Base-by-base conservation (phyloP, 108 stramenopile species). In the Skeletonema grethae region DNA sequence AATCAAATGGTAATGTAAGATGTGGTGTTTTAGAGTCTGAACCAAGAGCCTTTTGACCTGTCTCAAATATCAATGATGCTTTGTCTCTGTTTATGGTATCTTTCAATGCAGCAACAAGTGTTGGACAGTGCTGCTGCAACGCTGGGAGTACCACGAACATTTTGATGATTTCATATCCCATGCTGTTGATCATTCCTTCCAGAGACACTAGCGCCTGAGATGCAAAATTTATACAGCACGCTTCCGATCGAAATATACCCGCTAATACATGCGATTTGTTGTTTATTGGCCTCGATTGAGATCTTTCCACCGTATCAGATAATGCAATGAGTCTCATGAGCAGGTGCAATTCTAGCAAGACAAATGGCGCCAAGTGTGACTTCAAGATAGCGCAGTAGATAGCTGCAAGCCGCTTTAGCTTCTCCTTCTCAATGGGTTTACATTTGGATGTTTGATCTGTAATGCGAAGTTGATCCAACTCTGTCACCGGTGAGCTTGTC, bases 1-100 rank as follows among this genome's bases (percentile, higher is more conserved):
- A 61, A 65, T 92, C 82, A 79, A 95, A 95, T 2, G 91, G 90
- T 31, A 91, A 43, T 18, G 84, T 88, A 16, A 94, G 79, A 31
- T 90, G 82, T 0, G 94, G 84, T 5, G 66, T 85, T 41, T 84
- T 66, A 22, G 67, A 45, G 34, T 71, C 69, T 22, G 24, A 24
- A 1, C 70, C 75, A 20, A 71, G 62, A 64, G 75, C 70, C 45
- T 71, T 72, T 41, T 65, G 75, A 6, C 56, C 70, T 24, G 64
- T 30, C 56, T 75, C 73, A 62, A 76, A 75, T 24, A 63, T 46
- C 2, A 77, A 57, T 61, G 57, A 24, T 11, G 64, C 38, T 31
- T 70, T 71, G 15, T 58, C 70, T 58, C 58, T 35, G 38, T 79
- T 9, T 8, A 79, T 32, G 10, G 50, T 53, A 55, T 79, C 35